Evolutionary conservation across 73 alveolate species (phyloP).

Genomic region (Paramecium sonneborni): DNA sequence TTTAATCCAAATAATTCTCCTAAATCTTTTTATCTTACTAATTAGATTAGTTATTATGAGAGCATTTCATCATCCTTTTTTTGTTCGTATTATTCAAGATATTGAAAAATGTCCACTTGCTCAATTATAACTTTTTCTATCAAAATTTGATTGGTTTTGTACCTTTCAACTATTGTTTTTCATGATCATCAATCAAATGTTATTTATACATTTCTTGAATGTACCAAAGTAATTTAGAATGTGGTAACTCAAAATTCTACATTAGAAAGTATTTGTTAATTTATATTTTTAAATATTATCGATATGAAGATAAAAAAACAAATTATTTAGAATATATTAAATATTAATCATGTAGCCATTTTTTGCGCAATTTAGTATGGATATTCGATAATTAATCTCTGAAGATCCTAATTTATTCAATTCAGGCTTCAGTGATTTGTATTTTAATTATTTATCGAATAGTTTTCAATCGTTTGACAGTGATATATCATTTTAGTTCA

Average conservation of each 20-base stretch:
- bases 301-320: neutral
- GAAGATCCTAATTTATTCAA: neutral
- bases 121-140: neutral
- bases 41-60: neutral
- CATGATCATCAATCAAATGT: neutral
- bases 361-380: neutral
- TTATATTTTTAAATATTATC: neutral
- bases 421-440: neutral
- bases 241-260: neutral
- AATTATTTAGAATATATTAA: neutral
- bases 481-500: neutral
- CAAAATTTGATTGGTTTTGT: neutral
- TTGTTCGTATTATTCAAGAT: neutral
- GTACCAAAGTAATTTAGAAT: constrained; percentile 31
- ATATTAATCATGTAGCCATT: neutral
- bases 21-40: neutral
- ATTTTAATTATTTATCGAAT: neutral
- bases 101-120: neutral
- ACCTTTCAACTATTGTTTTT: constrained; percentile 9
- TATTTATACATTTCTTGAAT: neutral
- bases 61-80: neutral
- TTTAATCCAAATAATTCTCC: constrained; percentile 18
- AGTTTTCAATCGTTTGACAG: neutral
- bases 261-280: neutral
- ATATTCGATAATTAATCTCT: neutral